Conservation (phyloP, 805 yeast species). For the Hyphopichia homilentoma region DNA sequence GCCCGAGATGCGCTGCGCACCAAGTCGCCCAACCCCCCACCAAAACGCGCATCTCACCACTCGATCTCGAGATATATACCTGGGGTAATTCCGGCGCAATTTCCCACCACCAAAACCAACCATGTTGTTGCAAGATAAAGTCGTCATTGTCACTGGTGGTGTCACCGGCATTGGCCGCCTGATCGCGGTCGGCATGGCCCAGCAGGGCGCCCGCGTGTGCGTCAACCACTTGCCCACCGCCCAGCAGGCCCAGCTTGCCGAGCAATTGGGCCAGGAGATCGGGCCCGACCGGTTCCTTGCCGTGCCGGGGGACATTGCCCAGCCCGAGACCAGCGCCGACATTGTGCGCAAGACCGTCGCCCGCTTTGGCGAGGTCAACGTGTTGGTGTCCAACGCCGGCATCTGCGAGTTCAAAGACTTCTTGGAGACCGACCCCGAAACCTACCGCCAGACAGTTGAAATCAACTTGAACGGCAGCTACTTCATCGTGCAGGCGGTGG, state of each 20-base stretch:
- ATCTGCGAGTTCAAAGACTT: constrained; percentile 40
- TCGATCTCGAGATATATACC: too few relatives aligned
- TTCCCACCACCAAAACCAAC: too few relatives aligned
- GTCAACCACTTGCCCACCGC: constrained; percentile 27
- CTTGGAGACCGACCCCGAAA: constrained; percentile 36
- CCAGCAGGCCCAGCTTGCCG: constrained; percentile 15
- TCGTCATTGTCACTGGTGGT: constrained; percentile 40
- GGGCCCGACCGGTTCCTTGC: constrained; percentile 24
- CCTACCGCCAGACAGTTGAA: constrained; percentile 28
- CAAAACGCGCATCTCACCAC: too few relatives aligned
- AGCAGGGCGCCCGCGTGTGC: constrained; percentile 40
- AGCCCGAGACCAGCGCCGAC: constrained; percentile 31
- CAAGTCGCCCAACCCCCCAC: too few relatives aligned
- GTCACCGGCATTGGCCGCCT: constrained; percentile 46
- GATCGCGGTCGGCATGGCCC: constrained; percentile 39
- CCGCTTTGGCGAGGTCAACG: constrained; percentile 36
- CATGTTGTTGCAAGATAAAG: constrained; percentile 10
- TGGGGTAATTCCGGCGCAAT: too few relatives aligned
- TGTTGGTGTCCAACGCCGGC: constrained; percentile 46
- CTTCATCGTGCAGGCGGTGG: constrained; percentile 46
- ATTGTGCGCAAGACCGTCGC: constrained; percentile 29
- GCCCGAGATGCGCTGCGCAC: too few relatives aligned
- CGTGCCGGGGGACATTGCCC: constrained; percentile 42
- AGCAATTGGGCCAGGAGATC: constrained; percentile 18
- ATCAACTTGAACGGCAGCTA: constrained; percentile 43